Percentiles rank a stretch among this genome's conserved stretches.
Evolutionary conservation across 768 basidiomycete genomes (phyloP).

Genomic region (Termitomyces sp.): DNA sequence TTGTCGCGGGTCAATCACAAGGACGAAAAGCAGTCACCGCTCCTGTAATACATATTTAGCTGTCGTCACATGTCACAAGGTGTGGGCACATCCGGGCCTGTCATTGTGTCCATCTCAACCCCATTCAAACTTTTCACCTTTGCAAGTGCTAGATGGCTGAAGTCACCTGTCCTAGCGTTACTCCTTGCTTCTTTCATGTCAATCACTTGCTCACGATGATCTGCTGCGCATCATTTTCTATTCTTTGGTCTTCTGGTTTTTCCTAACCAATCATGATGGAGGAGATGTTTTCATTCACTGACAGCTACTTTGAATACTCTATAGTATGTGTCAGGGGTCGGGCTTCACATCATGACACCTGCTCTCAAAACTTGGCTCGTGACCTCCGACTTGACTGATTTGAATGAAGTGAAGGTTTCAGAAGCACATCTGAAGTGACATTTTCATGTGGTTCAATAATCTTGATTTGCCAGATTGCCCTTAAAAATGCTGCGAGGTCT

Average conservation of each 20-base stretch:
- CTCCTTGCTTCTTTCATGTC: neutral
- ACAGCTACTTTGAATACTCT: neutral
- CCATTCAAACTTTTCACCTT: neutral
- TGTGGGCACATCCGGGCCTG: neutral
- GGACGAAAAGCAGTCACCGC: no score
- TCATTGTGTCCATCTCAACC: neutral
- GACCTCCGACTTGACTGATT: neutral
- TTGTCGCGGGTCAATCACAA: no score
- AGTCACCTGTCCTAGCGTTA: neutral
- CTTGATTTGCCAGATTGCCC: neutral
- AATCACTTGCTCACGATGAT: neutral
- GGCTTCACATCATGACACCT: neutral
- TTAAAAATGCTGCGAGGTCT: neutral
- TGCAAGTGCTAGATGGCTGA: neutral
- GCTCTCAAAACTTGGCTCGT: neutral
- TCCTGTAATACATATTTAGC: no score
- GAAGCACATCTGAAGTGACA: neutral
- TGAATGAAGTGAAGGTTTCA: neutral
- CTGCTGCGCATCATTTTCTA: neutral
- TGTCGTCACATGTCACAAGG: no score
- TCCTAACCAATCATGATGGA: neutral
- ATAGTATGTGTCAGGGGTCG: neutral
- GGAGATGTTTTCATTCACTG: neutral
- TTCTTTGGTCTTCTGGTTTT: neutral
- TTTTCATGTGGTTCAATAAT: neutral